Conservation (phyloP, 129 eudicot genomes). For the Flaveria robusta region DNA sequence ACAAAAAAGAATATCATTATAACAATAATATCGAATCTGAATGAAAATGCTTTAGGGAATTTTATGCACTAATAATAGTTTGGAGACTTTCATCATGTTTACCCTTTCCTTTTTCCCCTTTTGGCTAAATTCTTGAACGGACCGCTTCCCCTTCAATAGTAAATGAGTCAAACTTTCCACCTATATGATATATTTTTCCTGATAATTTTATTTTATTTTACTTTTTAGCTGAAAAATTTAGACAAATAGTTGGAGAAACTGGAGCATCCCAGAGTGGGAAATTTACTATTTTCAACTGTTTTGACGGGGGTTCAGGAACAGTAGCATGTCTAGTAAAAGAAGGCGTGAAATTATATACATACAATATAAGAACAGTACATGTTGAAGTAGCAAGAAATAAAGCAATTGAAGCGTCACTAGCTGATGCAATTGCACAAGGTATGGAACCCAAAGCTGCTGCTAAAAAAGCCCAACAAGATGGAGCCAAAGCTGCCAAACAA, state of each 20-base stretch:
- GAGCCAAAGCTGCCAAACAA: conserved; percentile 78
- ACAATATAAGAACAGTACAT: conserved; percentile 68
- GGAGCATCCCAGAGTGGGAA: conserved; percentile 90
- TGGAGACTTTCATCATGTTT: neutral
- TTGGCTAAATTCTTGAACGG: neutral
- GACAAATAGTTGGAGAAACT: conserved; percentile 69
- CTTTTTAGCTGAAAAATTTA: conserved; percentile 74
- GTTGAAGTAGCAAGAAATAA: conserved; percentile 63
- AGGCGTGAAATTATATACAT: conserved; percentile 66
- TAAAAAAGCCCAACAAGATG: conserved; percentile 68
- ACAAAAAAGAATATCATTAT: neutral
- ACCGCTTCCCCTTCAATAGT: neutral
- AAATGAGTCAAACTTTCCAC: neutral
- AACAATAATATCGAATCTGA: neutral
- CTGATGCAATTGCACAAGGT: conserved; percentile 72
- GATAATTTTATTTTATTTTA: neutral
- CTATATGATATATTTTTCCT: conserved; percentile 3
- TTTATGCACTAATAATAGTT: neutral
- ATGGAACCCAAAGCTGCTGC: conserved; percentile 65
- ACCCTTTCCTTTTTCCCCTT: neutral
- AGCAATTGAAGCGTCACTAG: conserved; percentile 64
- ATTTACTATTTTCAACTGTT: conserved; percentile 69
- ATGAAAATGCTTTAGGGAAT: neutral
- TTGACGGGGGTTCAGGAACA: conserved; percentile 84
- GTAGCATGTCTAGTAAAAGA: conserved; percentile 80